Base-by-base conservation (phyloP, 2,329 filamentous ascomycete genomes). In the Didymella exigua region DNA sequence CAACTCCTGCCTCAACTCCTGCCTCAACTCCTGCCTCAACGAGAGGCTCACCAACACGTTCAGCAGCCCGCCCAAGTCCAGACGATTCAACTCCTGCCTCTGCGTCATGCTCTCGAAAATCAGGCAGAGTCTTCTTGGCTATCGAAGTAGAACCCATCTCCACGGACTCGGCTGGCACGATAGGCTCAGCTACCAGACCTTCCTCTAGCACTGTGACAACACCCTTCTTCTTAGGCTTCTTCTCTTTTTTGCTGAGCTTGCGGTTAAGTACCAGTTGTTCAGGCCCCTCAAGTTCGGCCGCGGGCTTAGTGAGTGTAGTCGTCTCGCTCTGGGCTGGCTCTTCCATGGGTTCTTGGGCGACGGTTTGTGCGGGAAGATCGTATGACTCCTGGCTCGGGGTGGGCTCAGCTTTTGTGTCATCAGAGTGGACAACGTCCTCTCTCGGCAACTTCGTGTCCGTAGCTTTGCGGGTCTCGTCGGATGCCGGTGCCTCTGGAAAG, bases 241-340 rank as follows among this genome's bases (percentile, higher is more conserved):
- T 70, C 33, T 73, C 69, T 33, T 72, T 72, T 57, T 74, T 72
- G 58, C 68, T 72, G n/a, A 71, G 58, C 54, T 70, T 72, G 34
- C 63, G 69, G 37, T 37, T 55, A n/a, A 68, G 53, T 8, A 38
- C 27, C 9, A 66, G 63, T 48, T 51, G 61, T 30, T 66, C 62
- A n/a, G 38, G 2, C 9, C 54, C 54, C 4, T 48, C 26, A 6
- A 21, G 9, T n/a, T 57, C 49, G 18, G 48, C 53, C 30, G 19
- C 24, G 18, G 56, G 30, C 6, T 55, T 50, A 4, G 46, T 3
- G 6, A 51, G 29, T 7, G 27, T 38, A 14, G 27, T 18, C 3
- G 36, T 21, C 16, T 60, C 43, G 6, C 7, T 6, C 4, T 11
- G 11, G n/a, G 26, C 8, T 52, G 38, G 49, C 33, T 41, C 30